phyloP scores from a whole-genome alignment of 768 basidiomycete genomes.

The Rhizopogon vulgaris region DNA sequence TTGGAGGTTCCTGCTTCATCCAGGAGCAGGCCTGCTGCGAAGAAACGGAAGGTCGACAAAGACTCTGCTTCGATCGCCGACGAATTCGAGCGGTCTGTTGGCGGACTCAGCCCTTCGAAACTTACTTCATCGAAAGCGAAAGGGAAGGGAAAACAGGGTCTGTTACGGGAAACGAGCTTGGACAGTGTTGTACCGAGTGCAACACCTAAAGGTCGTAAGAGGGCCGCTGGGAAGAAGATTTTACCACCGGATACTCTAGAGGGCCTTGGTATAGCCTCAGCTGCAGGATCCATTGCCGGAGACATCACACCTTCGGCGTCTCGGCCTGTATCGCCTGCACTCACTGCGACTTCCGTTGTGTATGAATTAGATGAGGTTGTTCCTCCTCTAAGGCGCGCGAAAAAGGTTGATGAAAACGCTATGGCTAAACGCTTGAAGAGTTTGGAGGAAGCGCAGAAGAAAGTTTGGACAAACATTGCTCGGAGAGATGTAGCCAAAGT shows the following conservation, averaged over 20 bases:
- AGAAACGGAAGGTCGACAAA: slow-evolving; percentile 59
- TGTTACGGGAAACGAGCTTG: slow-evolving; percentile 47
- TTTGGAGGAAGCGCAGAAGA: slow-evolving; percentile 78
- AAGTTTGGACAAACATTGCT: slow-evolving; percentile 89
- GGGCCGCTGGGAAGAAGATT: slow-evolving; percentile 49
- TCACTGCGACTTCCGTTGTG: slow-evolving; percentile 50
- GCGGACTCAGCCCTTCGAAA: slow-evolving; percentile 32
- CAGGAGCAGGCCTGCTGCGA: slow-evolving; percentile 40
- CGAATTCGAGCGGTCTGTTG: slow-evolving; percentile 40
- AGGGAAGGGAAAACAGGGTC: slow-evolving; percentile 45
- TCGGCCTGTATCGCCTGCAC: slow-evolving; percentile 61
- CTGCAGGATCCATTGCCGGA: slow-evolving; percentile 46
- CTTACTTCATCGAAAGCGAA: slow-evolving; percentile 34
- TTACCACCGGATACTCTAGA: slow-evolving; percentile 47
- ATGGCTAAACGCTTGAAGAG: slow-evolving; percentile 72
- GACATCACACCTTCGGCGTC: slow-evolving; percentile 68
- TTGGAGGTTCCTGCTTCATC: slow-evolving; percentile 35
- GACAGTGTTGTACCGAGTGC: slow-evolving; percentile 43
- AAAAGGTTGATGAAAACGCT: slow-evolving; percentile 65
- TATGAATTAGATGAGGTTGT: slow-evolving; percentile 68
- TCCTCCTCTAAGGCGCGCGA: slow-evolving; percentile 69
- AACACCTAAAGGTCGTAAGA: slow-evolving; percentile 53
- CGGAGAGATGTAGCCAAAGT: slow-evolving; percentile 81
- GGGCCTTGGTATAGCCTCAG: slow-evolving; percentile 43
- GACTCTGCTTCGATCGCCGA: slow-evolving; percentile 34